These are phyloP conservation scores for Yarrowia alimentaria DNA, from an alignment of 805 yeast genomes.

Conservation along the genomic window DNA sequence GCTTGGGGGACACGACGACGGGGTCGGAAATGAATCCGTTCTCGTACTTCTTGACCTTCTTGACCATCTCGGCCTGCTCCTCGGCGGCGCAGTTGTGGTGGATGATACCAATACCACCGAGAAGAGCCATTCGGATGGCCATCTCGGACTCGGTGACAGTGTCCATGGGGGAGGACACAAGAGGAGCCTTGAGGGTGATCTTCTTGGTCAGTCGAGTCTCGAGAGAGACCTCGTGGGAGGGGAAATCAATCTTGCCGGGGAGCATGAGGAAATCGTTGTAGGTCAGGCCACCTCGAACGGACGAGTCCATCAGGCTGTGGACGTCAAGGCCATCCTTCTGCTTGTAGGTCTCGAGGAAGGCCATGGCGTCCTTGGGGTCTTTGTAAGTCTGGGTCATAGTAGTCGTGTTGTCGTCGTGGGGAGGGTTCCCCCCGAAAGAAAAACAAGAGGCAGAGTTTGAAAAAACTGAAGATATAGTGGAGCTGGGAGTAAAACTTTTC, in stretches of 20 bases:
- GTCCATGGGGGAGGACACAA: conserved; percentile 98
- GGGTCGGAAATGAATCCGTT: conserved; percentile 97
- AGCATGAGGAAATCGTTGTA: conserved; percentile 93
- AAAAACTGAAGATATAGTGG: not conserved
- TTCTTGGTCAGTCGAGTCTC: conserved; percentile 89
- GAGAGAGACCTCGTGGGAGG: conserved; percentile 71
- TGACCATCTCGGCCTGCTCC: conserved; percentile 98
- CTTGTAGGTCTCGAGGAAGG: conserved; percentile 61
- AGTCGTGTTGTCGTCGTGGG: conserved; percentile 12
- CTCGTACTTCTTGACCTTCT: conserved; percentile 92
- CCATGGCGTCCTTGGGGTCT: conserved; percentile 50
- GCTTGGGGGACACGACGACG: conserved; percentile 71
- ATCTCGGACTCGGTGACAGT: conserved; percentile 95
- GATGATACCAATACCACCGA: conserved; percentile 98
- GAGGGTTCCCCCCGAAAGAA: conserved; percentile 28
- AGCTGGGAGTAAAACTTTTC: conserved; percentile 22
- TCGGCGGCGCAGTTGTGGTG: conserved; percentile 97
- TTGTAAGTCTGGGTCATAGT: conserved; percentile 26
- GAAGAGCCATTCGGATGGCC: conserved; percentile 98
- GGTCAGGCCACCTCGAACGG: conserved; percentile 90
- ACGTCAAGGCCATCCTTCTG: conserved; percentile 83
- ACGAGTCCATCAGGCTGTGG: conserved; percentile 82
- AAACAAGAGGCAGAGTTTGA: not conserved
- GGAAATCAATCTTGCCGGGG: conserved; percentile 91
- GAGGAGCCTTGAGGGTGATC: conserved; percentile 88